These are phyloP conservation scores for Musa balbisiana DNA, from an alignment of 202 grass and related monocot genomes.

Conservation along the genomic window DNA sequence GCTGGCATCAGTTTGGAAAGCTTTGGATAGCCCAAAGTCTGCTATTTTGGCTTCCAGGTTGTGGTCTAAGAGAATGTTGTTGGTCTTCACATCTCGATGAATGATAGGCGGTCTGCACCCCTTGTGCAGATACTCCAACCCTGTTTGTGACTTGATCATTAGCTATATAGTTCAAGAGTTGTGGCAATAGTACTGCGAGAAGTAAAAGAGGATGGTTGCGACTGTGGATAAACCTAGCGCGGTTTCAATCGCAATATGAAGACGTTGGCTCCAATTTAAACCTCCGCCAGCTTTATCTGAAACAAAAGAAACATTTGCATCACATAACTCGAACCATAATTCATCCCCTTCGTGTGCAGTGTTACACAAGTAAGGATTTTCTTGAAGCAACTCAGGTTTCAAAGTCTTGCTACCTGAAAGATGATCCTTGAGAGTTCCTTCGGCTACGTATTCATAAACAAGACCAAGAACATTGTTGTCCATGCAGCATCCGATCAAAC, in stretches of 20 bases:
- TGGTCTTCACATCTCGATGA: slow-evolving; percentile 29
- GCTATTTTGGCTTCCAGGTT: slow-evolving; percentile 24
- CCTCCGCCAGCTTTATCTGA: background rate
- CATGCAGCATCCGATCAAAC: background rate
- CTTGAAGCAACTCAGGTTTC: too few species aligned
- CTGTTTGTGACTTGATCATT: slow-evolving; percentile 4
- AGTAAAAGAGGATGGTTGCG: too few species aligned
- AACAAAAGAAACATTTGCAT: background rate
- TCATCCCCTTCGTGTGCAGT: too few species aligned
- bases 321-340: too few species aligned
- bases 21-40: slow-evolving; percentile 29
- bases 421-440: background rate
- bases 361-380: too few species aligned
- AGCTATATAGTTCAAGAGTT: background rate
- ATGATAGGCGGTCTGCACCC: slow-evolving; percentile 12
- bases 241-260: background rate
- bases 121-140: slow-evolving; percentile 29
- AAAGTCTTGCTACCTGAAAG: background rate
- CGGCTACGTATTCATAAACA: background rate
- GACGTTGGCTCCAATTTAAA: background rate
- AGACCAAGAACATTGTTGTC: background rate
- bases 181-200: background rate
- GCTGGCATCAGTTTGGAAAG: slow-evolving; percentile 8
- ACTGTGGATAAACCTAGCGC: background rate
- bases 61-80: slow-evolving; percentile 25